Evolutionary conservation across 768 basidiomycete species (phyloP).

Genomic region (Leccinum ochraceum): DNA sequence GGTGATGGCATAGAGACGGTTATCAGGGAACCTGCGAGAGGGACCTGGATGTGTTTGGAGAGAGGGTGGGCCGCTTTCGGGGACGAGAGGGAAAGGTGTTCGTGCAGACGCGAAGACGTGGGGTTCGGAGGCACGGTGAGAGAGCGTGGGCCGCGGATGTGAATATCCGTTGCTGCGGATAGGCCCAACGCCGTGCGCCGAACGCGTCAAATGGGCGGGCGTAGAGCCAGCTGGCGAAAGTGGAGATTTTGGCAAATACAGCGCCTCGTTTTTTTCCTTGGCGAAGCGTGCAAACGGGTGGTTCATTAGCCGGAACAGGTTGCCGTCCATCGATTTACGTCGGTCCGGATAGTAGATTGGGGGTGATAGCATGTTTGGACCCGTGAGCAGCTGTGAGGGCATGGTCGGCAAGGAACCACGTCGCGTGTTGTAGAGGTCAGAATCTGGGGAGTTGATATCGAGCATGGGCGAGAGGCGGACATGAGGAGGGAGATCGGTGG

Average conservation of each 20-base stretch:
- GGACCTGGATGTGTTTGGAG: slow-evolving; percentile 12
- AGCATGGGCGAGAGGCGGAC: slow-evolving; percentile 25
- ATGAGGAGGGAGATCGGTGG: slow-evolving; percentile 25
- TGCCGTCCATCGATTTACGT: slow-evolving; percentile 43
- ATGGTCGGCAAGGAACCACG: slow-evolving; percentile 58
- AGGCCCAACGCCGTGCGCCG: slow-evolving; percentile 37
- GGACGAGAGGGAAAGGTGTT: slow-evolving; percentile 36
- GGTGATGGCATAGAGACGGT: slow-evolving; percentile 48
- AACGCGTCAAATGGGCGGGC: slow-evolving; percentile 39
- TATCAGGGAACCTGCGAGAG: slow-evolving; percentile 41
- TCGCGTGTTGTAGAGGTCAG: slow-evolving; percentile 39
- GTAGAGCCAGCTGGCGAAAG: slow-evolving; percentile 32
- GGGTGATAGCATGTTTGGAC: slow-evolving; percentile 37
- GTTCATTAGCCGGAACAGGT: slow-evolving; percentile 54
- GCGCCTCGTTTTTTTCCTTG: slow-evolving; percentile 37
- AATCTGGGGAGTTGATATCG: slow-evolving; percentile 26
- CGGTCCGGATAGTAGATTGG: slow-evolving; percentile 36
- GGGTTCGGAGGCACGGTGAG: slow-evolving; percentile 35
- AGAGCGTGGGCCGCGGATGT: slow-evolving; percentile 34
- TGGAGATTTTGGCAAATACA: slow-evolving; percentile 35
- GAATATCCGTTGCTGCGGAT: slow-evolving; percentile 48
- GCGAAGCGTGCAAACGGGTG: slow-evolving; percentile 36
- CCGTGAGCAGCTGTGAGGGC: slow-evolving; percentile 28
- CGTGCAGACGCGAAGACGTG: slow-evolving; percentile 40
- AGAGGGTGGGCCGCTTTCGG: slow-evolving; percentile 20